phyloP scores from a whole-genome alignment of 345 rosid genomes.

The Gossypium thurberi region DNA sequence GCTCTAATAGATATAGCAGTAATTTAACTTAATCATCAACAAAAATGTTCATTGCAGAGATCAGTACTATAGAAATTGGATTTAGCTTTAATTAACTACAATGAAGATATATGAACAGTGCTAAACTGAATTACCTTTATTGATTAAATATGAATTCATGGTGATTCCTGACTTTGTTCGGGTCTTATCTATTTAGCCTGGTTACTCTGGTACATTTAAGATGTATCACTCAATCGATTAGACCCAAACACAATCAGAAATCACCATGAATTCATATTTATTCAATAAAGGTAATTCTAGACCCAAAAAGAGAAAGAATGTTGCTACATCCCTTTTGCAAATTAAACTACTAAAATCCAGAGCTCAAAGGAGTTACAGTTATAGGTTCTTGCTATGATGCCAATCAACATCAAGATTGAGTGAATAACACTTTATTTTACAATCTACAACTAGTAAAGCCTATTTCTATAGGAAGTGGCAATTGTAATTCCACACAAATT shows the following conservation, averaged over 20 bases:
- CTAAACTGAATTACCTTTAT: not conserved
- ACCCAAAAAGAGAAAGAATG: too few species aligned
- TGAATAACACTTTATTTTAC: not conserved
- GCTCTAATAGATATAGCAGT: not conserved
- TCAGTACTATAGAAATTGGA: not conserved
- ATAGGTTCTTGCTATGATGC: not conserved
- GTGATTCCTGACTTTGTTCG: too few species aligned
- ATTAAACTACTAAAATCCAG: not conserved
- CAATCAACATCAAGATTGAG: not conserved
- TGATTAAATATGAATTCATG: too few species aligned
- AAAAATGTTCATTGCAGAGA: not conserved
- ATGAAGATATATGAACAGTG: not conserved
- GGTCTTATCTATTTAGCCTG: too few species aligned
- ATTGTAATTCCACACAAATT: not conserved
- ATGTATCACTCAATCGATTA: too few species aligned
- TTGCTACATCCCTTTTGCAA: not conserved
- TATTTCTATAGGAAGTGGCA: not conserved
- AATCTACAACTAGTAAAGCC: not conserved
- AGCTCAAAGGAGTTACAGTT: not conserved
- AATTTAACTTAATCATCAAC: not conserved
- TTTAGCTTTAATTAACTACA: not conserved
- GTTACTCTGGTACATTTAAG: too few species aligned
- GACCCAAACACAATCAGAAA: too few species aligned
- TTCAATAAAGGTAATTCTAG: too few species aligned
- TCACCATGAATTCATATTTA: too few species aligned